Percentiles rank a stretch among this genome's conserved stretches.
These are phyloP conservation scores for Apostasia shenzhenica DNA, from an alignment of 106 monocot species.

Conservation along the genomic window DNA sequence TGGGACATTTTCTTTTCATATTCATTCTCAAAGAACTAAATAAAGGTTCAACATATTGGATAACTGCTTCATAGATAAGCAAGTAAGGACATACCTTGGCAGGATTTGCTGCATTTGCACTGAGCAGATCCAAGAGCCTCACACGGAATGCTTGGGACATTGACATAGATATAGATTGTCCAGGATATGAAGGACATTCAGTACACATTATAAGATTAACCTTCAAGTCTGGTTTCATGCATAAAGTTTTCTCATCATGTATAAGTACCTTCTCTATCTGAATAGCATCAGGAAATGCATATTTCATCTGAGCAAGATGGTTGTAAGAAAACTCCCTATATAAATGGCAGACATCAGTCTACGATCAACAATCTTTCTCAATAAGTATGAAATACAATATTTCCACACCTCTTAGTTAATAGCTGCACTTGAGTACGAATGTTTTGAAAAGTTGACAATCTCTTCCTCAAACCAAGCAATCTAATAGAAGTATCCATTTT, in stretches of 20 bases:
- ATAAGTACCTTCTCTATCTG: constrained; percentile 52
- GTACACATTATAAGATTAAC: constrained; percentile 27
- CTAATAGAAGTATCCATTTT: constrained; percentile 52
- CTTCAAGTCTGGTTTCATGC: constrained; percentile 61
- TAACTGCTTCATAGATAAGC: not conserved
- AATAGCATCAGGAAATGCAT: constrained; percentile 56
- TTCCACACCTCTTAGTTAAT: constrained; percentile 44
- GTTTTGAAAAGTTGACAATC: constrained; percentile 39
- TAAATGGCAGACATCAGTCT: constrained; percentile 3
- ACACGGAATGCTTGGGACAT: constrained; percentile 41
- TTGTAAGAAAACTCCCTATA: constrained; percentile 47
- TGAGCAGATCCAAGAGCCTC: constrained; percentile 34
- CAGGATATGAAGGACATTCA: constrained; percentile 7
- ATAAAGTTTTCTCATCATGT: constrained; percentile 50
- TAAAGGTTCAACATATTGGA: not conserved
- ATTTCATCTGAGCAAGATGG: constrained; percentile 69
- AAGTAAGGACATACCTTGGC: not conserved
- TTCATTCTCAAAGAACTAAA: no score
- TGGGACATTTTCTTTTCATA: no score
- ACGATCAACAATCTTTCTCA: not conserved
- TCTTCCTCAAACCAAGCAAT: constrained; percentile 52
- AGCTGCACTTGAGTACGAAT: constrained; percentile 57
- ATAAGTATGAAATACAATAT: not conserved
- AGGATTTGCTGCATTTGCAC: constrained; percentile 9
- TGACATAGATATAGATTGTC: constrained; percentile 26